Evolutionary conservation across 2,329 filamentous ascomycete species (phyloP), one percentile per base, ranked within the genome.

Genomic region (Myriosclerotinia curreyana): DNA sequence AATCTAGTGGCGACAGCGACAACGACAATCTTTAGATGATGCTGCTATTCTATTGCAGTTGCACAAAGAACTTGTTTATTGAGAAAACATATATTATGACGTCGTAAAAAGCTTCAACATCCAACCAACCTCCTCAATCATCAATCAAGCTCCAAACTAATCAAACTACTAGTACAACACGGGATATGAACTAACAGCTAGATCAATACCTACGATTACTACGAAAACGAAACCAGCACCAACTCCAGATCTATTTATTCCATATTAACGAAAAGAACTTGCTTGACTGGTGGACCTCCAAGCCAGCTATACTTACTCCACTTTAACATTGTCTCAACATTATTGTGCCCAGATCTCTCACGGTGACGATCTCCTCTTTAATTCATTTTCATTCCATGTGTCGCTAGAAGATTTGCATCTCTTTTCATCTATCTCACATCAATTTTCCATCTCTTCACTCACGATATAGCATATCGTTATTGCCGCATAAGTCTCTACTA

Each of bases 211-310:
- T n/a, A 22, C 20, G 11, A 53, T 53, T n/a, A 38, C 20, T n/a
- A 46, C 54, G 7, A 22, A n/a, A n/a, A n/a, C 54, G 40, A n/a
- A n/a, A n/a, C 54, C 54, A 61, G 22, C n/a, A n/a, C 25, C n/a
- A 54, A 42, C 40, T 5, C 38, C 38, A 53, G 44, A 36, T 34
- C 31, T 34, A 60, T 53, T 44, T 17, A 31, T 48, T 15, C 28
- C 25, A 61, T 38, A 61, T 61, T 48, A 54, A 42, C 48, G 17
- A 20, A 54, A 61, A 22, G 25, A 31, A 40, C 48, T 44, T 53
- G 48, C 59, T 61, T 31, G 28, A 34, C 28, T 31, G 28, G 28
- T 31, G 28, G 28, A 31, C 28, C 28, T 6, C 6, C n/a, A n/a
- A n/a, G n/a, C n/a, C 6, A 31, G 28, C 28, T 31, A 31, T 1